Percentiles rank a stretch among this genome's conserved stretches.
phyloP scores from a whole-genome alignment of 805 yeast species.

The Cyberlindnera mycetangii region DNA sequence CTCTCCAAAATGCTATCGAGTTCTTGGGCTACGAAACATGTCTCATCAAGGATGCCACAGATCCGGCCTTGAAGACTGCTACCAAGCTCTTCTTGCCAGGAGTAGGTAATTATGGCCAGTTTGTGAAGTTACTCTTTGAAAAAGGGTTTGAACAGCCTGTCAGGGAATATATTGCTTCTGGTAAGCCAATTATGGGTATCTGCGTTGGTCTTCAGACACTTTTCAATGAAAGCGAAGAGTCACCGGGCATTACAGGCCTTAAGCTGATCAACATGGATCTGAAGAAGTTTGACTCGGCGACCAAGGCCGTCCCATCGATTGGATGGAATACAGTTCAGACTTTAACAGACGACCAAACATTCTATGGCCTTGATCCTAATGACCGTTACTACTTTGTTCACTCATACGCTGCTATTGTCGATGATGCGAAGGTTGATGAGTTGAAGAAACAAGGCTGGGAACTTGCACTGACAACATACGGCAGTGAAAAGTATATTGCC shows the following conservation, averaged over 20 bases:
- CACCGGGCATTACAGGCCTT: slow-evolving; percentile 59
- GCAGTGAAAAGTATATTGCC: slow-evolving; percentile 76
- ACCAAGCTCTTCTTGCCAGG: slow-evolving; percentile 80
- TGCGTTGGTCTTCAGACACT: slow-evolving; percentile 95
- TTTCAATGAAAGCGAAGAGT: slow-evolving; percentile 73
- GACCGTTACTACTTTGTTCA: slow-evolving; percentile 92
- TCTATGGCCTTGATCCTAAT: slow-evolving; percentile 63
- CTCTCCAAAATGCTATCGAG: slow-evolving; percentile 83
- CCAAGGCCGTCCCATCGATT: slow-evolving; percentile 90
- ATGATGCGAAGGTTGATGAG: slow-evolving; percentile 33
- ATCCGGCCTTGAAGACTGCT: slow-evolving; percentile 49
- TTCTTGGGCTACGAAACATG: slow-evolving; percentile 67
- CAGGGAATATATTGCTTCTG: slow-evolving; percentile 62
- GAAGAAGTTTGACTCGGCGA: slow-evolving; percentile 53
- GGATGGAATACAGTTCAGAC: slow-evolving; percentile 77
- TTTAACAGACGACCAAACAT: slow-evolving; percentile 28
- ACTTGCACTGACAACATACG: slow-evolving; percentile 69
- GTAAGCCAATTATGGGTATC: slow-evolving; percentile 90
- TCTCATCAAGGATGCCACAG: slow-evolving; percentile 56
- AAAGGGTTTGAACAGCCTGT: slow-evolving; percentile 68
- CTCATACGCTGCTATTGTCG: slow-evolving; percentile 79
- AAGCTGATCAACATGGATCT: slow-evolving; percentile 53
- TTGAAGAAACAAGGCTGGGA: slow-evolving; percentile 57
- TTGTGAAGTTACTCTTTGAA: slow-evolving; percentile 63
- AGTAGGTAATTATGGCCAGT: slow-evolving; percentile 96